Percentiles rank a stretch among this genome's conserved stretches.
These are phyloP conservation scores for Pseudopyrenochaeta lycopersici DNA, from an alignment of 2,329 filamentous ascomycete genomes.

Conservation along the genomic window DNA sequence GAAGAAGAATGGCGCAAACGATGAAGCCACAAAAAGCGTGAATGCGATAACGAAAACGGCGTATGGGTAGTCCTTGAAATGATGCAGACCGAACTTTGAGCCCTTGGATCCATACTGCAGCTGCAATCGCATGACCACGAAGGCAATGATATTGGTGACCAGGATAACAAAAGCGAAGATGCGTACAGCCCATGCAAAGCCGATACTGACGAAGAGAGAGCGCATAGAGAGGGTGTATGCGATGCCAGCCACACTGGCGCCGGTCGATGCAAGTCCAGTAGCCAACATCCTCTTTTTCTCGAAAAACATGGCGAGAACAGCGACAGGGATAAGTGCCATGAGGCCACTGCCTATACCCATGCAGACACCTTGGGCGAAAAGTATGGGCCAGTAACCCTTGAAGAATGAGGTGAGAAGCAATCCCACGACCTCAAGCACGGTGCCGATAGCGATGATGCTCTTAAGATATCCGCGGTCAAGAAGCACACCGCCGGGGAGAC, in stretches of 20 bases:
- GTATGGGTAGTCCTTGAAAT: slow-evolving; percentile 30
- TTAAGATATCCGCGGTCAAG: slow-evolving; percentile 44
- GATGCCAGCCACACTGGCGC: slow-evolving; percentile 47
- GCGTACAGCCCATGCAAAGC: slow-evolving; percentile 43
- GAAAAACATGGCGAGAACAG: slow-evolving; percentile 48
- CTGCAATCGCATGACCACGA: slow-evolving; percentile 23
- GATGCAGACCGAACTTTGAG: slow-evolving; percentile 16
- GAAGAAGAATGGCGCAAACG: slow-evolving; percentile 31
- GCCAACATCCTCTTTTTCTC: slow-evolving; percentile 43
- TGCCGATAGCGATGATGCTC: slow-evolving; percentile 40
- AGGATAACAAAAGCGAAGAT: slow-evolving; percentile 20
- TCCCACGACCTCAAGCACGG: slow-evolving; percentile 32
- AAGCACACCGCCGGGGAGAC: slow-evolving; percentile 37
- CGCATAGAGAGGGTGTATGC: slow-evolving; percentile 42
- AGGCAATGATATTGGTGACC: slow-evolving; percentile 15
- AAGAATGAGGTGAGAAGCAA: slow-evolving; percentile 29
- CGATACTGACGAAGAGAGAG: slow-evolving; percentile 36
- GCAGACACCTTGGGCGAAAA: slow-evolving; percentile 47
- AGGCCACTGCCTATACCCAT: slow-evolving; percentile 45
- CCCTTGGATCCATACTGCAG: slow-evolving; percentile 20
- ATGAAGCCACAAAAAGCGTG: slow-evolving; percentile 22
- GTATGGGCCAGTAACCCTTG: slow-evolving; percentile 28
- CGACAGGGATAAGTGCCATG: slow-evolving; percentile 32
- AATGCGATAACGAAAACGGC: slow-evolving; percentile 23
- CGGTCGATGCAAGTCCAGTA: slow-evolving; percentile 43